These are phyloP conservation scores for Syzygium syzygioides DNA, from an alignment of 441 rosid species.

Conservation along the genomic window DNA sequence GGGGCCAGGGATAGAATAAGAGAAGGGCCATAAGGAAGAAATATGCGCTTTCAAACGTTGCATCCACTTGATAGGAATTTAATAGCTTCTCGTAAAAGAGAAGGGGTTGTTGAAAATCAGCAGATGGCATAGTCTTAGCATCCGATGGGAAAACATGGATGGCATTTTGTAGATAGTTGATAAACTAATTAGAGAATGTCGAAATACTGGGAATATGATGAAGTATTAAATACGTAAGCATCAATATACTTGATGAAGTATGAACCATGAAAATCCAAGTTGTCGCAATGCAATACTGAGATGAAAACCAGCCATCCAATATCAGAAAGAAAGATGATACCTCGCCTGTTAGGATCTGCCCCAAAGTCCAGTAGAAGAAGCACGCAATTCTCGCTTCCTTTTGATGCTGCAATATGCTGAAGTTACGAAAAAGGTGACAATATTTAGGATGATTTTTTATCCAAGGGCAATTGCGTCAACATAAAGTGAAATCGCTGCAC, in stretches of 20 bases:
- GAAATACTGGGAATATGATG: neutral
- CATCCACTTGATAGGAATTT: neutral
- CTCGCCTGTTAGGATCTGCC: conserved; percentile 60
- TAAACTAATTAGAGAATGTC: neutral
- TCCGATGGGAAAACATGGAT: neutral
- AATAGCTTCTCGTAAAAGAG: neutral
- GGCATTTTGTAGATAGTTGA: neutral
- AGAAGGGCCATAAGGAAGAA: neutral
- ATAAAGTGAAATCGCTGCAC: neutral
- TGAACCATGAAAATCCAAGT: neutral
- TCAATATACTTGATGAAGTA: neutral
- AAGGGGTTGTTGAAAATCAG: neutral
- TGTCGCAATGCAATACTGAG: neutral
- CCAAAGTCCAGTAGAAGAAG: conserved; percentile 47
- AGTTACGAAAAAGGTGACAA: neutral
- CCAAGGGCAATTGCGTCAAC: neutral
- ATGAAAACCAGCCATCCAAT: neutral
- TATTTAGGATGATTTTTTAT: neutral
- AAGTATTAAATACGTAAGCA: neutral
- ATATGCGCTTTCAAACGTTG: neutral
- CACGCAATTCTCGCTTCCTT: conserved; percentile 56
- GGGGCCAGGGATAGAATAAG: neutral
- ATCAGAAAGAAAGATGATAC: conserved; percentile 22
- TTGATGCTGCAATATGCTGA: conserved; percentile 75
- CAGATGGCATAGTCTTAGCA: neutral